Conservation (phyloP, 108 stramenopile genomes). For the Conticribra guillardii region DNA sequence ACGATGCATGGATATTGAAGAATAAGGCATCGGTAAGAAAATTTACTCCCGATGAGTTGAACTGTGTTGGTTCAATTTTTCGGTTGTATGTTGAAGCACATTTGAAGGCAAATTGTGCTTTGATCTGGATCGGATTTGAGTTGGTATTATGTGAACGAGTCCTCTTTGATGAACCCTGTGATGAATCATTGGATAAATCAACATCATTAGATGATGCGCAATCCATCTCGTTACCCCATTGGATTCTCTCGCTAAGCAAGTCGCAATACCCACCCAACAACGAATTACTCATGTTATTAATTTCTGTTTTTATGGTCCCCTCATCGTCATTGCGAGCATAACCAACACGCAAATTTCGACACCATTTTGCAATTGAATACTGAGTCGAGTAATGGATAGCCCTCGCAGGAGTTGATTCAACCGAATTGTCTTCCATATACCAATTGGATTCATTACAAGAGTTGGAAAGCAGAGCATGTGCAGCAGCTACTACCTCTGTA, state of each 20-base stretch:
- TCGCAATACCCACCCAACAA: constrained; percentile 39
- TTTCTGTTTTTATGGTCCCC: not conserved
- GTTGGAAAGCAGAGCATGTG: constrained; percentile 31
- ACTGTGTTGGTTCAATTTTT: constrained; percentile 51
- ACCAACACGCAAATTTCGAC: constrained; percentile 22
- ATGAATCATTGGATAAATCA: too few species aligned
- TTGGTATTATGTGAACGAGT: not conserved
- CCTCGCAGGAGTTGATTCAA: constrained; percentile 18
- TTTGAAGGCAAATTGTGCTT: constrained; percentile 53
- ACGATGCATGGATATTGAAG: constrained; percentile 59
- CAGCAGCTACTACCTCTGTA: constrained; percentile 23
- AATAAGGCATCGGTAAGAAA: constrained; percentile 72
- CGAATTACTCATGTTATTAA: not conserved
- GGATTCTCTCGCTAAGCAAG: not conserved
- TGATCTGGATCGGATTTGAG: constrained; percentile 26
- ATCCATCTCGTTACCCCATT: not conserved
- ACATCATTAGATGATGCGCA: too few species aligned
- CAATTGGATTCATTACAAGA: not conserved
- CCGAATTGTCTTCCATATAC: not conserved
- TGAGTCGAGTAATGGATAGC: constrained; percentile 31
- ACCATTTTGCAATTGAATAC: constrained; percentile 51
- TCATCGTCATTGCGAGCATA: not conserved
- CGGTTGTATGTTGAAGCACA: constrained; percentile 65
- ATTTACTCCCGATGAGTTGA: constrained; percentile 39
- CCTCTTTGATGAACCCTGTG: too few species aligned